Conservation (phyloP, 805 yeast genomes). For the Starmerella etchellsii region DNA sequence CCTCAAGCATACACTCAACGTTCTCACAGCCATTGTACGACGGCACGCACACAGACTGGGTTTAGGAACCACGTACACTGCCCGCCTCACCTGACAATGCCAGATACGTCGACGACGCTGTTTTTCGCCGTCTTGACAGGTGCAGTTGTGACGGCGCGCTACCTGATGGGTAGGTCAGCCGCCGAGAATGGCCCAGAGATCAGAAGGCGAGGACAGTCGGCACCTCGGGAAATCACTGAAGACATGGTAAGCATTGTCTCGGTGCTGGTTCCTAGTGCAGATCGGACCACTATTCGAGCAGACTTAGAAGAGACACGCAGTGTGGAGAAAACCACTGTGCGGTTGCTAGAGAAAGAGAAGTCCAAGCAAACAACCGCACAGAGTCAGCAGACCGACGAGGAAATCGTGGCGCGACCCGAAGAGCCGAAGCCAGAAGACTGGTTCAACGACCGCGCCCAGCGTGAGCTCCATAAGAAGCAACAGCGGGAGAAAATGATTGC, state of each 20-base stretch:
- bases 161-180: conserved; percentile 5
- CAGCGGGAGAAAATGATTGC: conserved; percentile 47
- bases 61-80: too few species aligned
- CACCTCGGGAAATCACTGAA: conserved; percentile 26
- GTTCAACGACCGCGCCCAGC: conserved; percentile 34
- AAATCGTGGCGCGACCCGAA: conserved; percentile 28
- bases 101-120: conserved; percentile 17
- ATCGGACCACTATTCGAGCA: conserved; percentile 54
- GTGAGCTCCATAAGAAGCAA: conserved; percentile 34
- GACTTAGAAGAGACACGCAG: conserved; percentile 58
- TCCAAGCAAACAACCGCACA: conserved; percentile 3
- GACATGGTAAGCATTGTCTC: conserved; percentile 76
- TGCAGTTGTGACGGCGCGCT: conserved; percentile 14
- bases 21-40: too few species aligned
- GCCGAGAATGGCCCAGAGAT: background rate
- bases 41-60: too few species aligned
- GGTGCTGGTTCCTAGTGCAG: conserved; percentile 62
- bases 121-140: conserved; percentile 19
- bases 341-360: conserved; percentile 49
- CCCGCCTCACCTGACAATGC: too few species aligned
- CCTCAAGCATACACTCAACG: too few species aligned
- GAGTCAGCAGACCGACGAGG: conserved; percentile 31
- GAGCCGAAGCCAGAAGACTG: conserved; percentile 23
- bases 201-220: background rate
- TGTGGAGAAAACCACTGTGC: conserved; percentile 68